phyloP scores from a whole-genome alignment of 2,329 filamentous ascomycete species.

The Rhynchosporium agropyri region DNA sequence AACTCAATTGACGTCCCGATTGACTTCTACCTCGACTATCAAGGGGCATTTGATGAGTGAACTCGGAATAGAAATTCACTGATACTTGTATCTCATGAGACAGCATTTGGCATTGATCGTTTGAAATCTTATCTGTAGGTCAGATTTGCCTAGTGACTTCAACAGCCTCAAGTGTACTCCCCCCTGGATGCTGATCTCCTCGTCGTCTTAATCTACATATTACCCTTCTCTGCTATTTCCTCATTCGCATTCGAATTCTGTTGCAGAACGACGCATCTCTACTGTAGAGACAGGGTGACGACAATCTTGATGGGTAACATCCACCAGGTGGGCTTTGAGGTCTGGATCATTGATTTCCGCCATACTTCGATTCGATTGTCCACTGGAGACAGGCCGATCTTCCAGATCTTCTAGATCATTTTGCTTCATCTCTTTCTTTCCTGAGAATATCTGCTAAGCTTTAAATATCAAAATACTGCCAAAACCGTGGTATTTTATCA shows the following conservation, averaged over 20 bases:
- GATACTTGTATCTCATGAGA: no score
- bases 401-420: background rate
- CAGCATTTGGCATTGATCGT: no score
- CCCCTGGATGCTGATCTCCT: constrained; percentile 14
- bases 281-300: no score
- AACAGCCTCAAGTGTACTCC: constrained; percentile 12
- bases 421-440: background rate
- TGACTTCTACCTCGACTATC: background rate
- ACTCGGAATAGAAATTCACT: no score
- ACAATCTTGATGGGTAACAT: background rate
- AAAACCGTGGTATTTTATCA: background rate
- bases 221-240: background rate
- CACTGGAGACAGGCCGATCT: background rate
- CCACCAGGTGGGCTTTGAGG: constrained; percentile 4
- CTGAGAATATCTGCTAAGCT: background rate
- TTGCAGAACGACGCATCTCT: no score
- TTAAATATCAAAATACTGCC: background rate
- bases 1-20: background rate
- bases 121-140: background rate
- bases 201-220: background rate
- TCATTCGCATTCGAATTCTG: background rate
- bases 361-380: background rate
- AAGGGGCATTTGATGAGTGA: background rate
- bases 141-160: constrained; percentile 12
- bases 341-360: background rate